A percentile compares a stretch with the other conserved stretches of the same genome.
Evolutionary conservation across 441 rosid genomes (phyloP).

Genomic region (Pelargonium cotyledonis): DNA sequence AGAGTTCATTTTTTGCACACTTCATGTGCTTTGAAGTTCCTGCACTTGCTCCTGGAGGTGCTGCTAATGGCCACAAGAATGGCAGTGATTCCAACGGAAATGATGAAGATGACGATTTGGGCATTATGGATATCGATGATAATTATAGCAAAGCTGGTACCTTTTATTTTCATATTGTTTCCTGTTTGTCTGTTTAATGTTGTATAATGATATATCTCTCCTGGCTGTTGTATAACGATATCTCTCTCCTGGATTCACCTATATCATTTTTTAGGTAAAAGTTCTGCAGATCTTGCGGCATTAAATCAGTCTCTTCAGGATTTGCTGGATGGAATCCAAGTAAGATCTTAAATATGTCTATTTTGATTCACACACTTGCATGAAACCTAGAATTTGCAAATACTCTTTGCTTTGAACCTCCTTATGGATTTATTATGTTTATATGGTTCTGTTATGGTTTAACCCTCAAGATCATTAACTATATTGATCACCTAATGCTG

Average conservation of each 20-base stretch:
- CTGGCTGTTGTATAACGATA: too few species aligned
- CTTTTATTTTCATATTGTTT: slow-evolving; percentile 14
- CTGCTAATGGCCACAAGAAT: too few species aligned
- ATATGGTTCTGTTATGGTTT: too few species aligned
- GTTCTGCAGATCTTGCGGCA: slow-evolving; percentile 53
- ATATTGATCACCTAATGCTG: neutral
- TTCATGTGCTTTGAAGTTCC: slow-evolving; percentile 99
- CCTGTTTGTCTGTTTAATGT: slow-evolving; percentile 13
- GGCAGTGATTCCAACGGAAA: too few species aligned
- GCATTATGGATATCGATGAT: slow-evolving; percentile 97
- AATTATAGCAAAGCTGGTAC: slow-evolving; percentile 70
- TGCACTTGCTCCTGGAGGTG: slow-evolving; percentile 94
- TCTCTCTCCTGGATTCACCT: slow-evolving; percentile 16
- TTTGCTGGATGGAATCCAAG: slow-evolving; percentile 96
- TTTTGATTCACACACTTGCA: neutral
- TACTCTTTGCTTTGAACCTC: neutral
- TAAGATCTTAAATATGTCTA: slow-evolving; percentile 28
- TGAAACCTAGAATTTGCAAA: neutral
- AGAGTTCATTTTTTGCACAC: slow-evolving; percentile 99
- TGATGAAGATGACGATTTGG: slow-evolving; percentile 69
- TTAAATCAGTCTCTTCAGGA: slow-evolving; percentile 94
- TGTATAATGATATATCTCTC: too few species aligned
- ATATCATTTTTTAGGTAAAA: slow-evolving; percentile 52
- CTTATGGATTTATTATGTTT: too few species aligned
- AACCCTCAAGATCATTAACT: neutral